Evolutionary conservation across 2,329 filamentous ascomycete species (phyloP).

Genomic region (Daldinia sp.): DNA sequence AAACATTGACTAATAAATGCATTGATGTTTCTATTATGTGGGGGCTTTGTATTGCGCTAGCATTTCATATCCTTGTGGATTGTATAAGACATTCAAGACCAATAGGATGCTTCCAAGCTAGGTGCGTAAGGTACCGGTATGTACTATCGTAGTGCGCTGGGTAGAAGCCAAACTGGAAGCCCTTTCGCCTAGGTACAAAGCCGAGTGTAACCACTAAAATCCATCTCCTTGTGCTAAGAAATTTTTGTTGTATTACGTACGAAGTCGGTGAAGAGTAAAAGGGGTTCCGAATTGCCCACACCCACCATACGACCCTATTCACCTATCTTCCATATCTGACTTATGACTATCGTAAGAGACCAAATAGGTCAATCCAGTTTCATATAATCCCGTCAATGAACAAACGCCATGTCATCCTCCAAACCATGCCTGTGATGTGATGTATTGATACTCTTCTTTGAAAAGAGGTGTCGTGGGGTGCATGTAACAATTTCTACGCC

Average conservation of each 20-base stretch:
- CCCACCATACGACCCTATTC: slow-evolving; percentile 5
- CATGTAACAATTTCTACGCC: slow-evolving; percentile 31
- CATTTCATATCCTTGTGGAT: too few species aligned
- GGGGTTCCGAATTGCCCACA: not conserved
- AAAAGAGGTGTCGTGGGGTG: slow-evolving; percentile 22
- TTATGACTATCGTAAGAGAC: slow-evolving; percentile 33
- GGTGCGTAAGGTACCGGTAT: not conserved
- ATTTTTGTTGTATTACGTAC: not conserved
- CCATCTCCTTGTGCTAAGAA: not conserved
- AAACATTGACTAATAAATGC: too few species aligned
- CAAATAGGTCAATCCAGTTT: slow-evolving; percentile 33
- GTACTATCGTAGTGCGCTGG: too few species aligned
- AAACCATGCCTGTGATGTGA: slow-evolving; percentile 39
- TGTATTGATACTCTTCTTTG: slow-evolving; percentile 17
- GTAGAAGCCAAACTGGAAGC: not conserved
- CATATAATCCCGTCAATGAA: slow-evolving; percentile 39
- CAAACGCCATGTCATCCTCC: slow-evolving; percentile 42
- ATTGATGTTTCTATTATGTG: too few species aligned
- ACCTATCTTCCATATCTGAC: slow-evolving; percentile 20
- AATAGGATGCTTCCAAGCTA: not conserved
- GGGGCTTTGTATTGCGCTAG: too few species aligned
- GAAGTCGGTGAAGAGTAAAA: not conserved
- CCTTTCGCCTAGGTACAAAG: not conserved
- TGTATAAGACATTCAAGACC: too few species aligned
- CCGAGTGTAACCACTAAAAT: not conserved